phyloP scores from a whole-genome alignment of 257 asterid species.

The Solanum habrochaites region DNA sequence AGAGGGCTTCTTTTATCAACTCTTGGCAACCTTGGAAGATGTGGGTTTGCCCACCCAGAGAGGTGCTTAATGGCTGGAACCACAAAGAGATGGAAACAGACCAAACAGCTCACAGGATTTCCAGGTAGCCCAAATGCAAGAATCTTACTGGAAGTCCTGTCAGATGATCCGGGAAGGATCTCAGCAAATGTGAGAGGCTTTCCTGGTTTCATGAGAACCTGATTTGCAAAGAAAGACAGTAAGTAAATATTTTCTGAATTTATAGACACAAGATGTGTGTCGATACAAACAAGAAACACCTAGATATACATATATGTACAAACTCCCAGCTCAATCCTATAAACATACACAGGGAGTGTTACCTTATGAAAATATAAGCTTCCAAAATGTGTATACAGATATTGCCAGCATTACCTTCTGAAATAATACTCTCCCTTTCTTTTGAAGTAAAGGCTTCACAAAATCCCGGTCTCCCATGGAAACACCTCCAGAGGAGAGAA shows the following conservation, averaged over 20 bases:
- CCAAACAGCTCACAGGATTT: constrained; percentile 94
- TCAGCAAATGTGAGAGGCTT: constrained; percentile 92
- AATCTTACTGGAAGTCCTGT: constrained; percentile 31
- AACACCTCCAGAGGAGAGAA: constrained; percentile 93
- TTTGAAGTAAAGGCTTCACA: constrained; percentile 80
- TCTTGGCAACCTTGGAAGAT: constrained; percentile 64
- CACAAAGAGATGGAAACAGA: constrained; percentile 87
- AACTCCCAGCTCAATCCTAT: not conserved
- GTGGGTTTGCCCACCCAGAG: constrained; percentile 86
- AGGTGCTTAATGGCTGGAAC: constrained; percentile 77
- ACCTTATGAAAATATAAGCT: not conserved
- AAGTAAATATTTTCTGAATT: not conserved
- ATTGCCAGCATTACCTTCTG: constrained; percentile 55
- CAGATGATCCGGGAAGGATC: constrained; percentile 36
- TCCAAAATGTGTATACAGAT: not conserved
- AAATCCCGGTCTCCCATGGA: constrained; percentile 99
- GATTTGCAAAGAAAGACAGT: constrained; percentile 3
- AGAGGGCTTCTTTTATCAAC: not conserved
- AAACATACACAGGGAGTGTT: not conserved
- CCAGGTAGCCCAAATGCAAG: constrained; percentile 99
- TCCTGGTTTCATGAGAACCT: constrained; percentile 95
- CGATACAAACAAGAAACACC: not conserved
- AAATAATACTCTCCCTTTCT: constrained; percentile 59
- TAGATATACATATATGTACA: not conserved
- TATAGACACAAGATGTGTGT: not conserved